Evolutionary conservation across 2,329 filamentous ascomycete species (phyloP).

Genomic region (Aspergillus sp.): DNA sequence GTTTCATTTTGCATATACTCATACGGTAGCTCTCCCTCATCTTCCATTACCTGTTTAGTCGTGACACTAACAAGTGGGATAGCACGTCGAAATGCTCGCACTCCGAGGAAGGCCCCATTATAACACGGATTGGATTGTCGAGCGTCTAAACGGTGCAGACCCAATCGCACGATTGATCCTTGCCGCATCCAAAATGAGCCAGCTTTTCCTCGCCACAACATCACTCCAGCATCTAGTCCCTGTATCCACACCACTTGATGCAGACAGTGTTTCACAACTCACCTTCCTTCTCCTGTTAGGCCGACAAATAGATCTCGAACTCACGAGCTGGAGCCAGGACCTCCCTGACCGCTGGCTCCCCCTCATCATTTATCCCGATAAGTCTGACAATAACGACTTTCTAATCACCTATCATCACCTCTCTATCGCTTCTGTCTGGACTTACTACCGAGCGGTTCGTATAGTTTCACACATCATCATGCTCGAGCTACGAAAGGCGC

Average conservation of each 20-base stretch:
- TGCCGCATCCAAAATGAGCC: conserved; percentile 30
- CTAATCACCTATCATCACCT: conserved; percentile 35
- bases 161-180: conserved; percentile 34
- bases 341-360: conserved; percentile 36
- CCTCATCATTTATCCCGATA: conserved; percentile 28
- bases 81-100: conserved; percentile 38
- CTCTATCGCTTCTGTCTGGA: conserved; percentile 32
- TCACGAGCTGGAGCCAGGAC: conserved; percentile 31
- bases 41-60: background rate
- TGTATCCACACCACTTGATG: conserved; percentile 3
- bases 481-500: conserved; percentile 23
- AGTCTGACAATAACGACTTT: conserved; percentile 26
- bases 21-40: conserved; percentile 28
- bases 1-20: conserved; percentile 38
- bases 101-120: conserved; percentile 33
- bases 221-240: conserved; percentile 15
- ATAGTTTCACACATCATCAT: conserved; percentile 34
- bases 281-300: conserved; percentile 25
- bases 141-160: conserved; percentile 27
- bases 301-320: conserved; percentile 27
- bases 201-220: conserved; percentile 26
- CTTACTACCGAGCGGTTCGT: conserved; percentile 36
- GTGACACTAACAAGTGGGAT: background rate
- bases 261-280: conserved; percentile 19
- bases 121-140: conserved; percentile 30